Base-by-base conservation (phyloP, 495 filamentous ascomycete species). In the Hypoxylon trugodes region DNA sequence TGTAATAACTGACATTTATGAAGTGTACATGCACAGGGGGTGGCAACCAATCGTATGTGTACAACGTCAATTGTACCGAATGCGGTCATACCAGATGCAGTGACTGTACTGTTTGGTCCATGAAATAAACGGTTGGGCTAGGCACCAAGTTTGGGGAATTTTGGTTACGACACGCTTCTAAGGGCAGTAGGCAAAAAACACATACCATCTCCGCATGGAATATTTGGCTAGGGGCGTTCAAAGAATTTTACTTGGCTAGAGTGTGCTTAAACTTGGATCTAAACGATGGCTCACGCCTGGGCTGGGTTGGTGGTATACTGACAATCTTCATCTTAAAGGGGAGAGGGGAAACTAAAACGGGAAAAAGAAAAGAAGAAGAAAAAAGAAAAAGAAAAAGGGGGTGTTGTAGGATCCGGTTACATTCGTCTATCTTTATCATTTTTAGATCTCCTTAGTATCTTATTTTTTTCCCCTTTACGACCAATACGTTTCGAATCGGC, bases 281-380 rank as follows among this genome's bases (percentile, higher is more conserved):
- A 62, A 30, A 42, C 10, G 18, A 37, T 24, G 37, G 62, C 56
- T 56, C 50, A 22, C 49, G 62, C 62, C 50, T 2, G 28, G 43
- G 33, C 18, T 19, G n/a, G 12, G 33, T n/a, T n/a, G 16, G 19
- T 42, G 43, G 25, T 16, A 28, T 25, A 7, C 24, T 32, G 36
- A 50, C 36, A 18, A 21, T 50, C 42, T 41, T 51, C 16, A 30
- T 50, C n/a, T 50, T 3, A 12, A 32, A 38, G 5, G 3, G 15
- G 25, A 47, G 32, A 28, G 18, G 16, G 7, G 7, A 3, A 28
- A 16, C 26, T n/a, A n/a, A n/a, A n/a, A n/a, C n/a, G n/a, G n/a
- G n/a, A n/a, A n/a, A n/a, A n/a, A n/a, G n/a, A n/a, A n/a, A n/a
- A n/a, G n/a, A n/a, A n/a, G n/a, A n/a, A n/a, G n/a, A n/a, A n/a